A percentile compares a stretch with the other conserved stretches of the same genome.
Evolutionary conservation across 208 protist species (phyloP).

Genomic region (Leptomonas pyrrhocoris): DNA sequence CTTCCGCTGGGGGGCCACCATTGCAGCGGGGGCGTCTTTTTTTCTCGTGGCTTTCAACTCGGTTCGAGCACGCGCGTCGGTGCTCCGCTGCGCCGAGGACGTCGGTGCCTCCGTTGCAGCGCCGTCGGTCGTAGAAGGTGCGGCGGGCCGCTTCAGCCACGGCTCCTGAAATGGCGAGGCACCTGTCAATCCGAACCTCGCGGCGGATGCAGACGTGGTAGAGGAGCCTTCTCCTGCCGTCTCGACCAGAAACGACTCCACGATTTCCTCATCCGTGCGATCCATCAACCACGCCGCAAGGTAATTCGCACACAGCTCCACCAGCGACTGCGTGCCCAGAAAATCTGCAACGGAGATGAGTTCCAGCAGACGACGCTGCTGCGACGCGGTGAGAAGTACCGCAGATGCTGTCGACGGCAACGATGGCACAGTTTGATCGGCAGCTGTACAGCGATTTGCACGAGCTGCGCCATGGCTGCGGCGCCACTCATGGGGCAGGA

Average conservation of each 20-base stretch:
- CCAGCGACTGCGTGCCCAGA: constrained; percentile 48
- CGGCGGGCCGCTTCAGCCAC: constrained; percentile 9
- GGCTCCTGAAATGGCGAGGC: constrained; percentile 14
- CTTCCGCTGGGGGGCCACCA: background rate
- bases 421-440: background rate
- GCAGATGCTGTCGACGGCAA: background rate
- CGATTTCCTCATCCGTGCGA: constrained; percentile 52
- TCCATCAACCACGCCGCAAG: constrained; percentile 69
- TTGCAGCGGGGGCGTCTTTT: background rate
- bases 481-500: constrained; percentile 21
- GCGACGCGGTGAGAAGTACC: constrained; percentile 7
- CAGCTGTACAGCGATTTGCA: background rate
- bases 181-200: background rate
- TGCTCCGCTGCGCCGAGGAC: background rate
- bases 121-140: background rate
- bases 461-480: background rate
- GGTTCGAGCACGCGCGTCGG: background rate
- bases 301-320: constrained; percentile 46
- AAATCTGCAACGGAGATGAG: constrained; percentile 65
- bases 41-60: background rate
- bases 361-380: constrained; percentile 60
- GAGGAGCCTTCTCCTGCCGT: background rate
- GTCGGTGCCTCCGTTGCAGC: background rate
- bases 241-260: constrained; percentile 43
- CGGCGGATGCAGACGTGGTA: background rate